Evolutionary conservation across 371 early-diverging fungal genomes (phyloP).

Genomic region (Apophysomyces elegans): DNA sequence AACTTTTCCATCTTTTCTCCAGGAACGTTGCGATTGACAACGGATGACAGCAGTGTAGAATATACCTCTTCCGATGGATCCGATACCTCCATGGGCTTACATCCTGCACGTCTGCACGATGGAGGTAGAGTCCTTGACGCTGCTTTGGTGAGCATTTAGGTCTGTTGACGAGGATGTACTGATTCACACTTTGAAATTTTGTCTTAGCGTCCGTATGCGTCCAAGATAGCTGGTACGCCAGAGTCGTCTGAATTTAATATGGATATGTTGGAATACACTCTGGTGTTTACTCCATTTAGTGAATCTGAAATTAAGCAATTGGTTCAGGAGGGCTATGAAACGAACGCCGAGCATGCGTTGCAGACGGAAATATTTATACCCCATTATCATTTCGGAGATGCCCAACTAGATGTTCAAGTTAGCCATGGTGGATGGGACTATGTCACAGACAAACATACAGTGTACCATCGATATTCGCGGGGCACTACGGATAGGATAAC

Average conservation of each 20-base stretch:
- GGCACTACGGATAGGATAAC: conserved; percentile 1
- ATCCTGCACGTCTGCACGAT: conserved; percentile 58
- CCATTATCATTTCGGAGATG: conserved; percentile 66
- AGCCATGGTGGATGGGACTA: conserved; percentile 74
- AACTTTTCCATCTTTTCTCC: conserved; percentile 81
- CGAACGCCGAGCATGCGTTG: conserved; percentile 2
- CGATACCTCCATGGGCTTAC: conserved; percentile 18
- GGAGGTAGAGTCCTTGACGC: conserved; percentile 86
- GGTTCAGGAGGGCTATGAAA: conserved; percentile 15
- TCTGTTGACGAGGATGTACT: background rate
- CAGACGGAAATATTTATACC: conserved; percentile 78
- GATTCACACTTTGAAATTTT: conserved; percentile 5
- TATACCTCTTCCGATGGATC: conserved; percentile 14
- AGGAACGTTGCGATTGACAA: conserved; percentile 10
- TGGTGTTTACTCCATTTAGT: conserved; percentile 46
- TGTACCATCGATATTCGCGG: conserved; percentile 51
- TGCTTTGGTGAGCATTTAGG: conserved; percentile 55
- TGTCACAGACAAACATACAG: conserved; percentile 63
- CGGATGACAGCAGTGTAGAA: conserved; percentile 2
- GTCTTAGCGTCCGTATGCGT: conserved; percentile 75
- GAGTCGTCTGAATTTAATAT: conserved; percentile 62
- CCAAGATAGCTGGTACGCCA: conserved; percentile 78
- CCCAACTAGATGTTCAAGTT: conserved; percentile 51
- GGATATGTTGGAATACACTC: conserved; percentile 58
- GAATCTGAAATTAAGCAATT: conserved; percentile 13